Conservation (phyloP, 345 rosid genomes). For the Hibiscus mutabilis region DNA sequence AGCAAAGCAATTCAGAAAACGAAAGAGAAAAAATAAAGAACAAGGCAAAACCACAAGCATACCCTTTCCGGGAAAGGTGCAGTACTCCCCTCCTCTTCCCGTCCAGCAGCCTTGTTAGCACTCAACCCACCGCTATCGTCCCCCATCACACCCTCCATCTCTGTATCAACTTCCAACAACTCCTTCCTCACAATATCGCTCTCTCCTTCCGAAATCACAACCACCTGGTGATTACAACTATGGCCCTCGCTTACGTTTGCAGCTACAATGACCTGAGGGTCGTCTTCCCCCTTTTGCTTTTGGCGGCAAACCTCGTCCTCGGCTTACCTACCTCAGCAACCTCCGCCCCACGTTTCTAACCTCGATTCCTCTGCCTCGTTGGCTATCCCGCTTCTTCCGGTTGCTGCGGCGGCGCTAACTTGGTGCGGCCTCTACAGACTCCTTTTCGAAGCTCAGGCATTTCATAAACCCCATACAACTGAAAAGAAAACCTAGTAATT, state of each 20-base stretch:
- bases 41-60: not conserved
- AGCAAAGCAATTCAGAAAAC: not conserved
- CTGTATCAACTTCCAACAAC: slow-evolving; percentile 23
- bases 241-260: slow-evolving; percentile 10
- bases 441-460: slow-evolving; percentile 95
- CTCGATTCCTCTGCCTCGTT: slow-evolving; percentile 23
- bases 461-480: slow-evolving; percentile 71
- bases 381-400: slow-evolving; percentile 2
- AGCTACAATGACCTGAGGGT: slow-evolving; percentile 1
- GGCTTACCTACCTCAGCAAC: slow-evolving; percentile 39
- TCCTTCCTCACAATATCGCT: slow-evolving; percentile 25
- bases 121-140: slow-evolving; percentile 59
- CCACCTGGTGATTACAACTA: slow-evolving; percentile 9
- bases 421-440: slow-evolving; percentile 57
- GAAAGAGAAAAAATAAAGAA: not conserved
- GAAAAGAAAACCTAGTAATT: slow-evolving; percentile 27
- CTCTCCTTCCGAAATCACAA: slow-evolving; percentile 25
- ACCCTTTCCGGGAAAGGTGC: slow-evolving; percentile 91
- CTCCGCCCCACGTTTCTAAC: slow-evolving; percentile 32
- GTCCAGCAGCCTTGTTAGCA: slow-evolving; percentile 66
- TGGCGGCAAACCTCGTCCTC: slow-evolving; percentile 50
- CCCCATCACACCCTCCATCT: slow-evolving; percentile 41
- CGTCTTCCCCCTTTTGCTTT: slow-evolving; percentile 28
- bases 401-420: slow-evolving; percentile 19
- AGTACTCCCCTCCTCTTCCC: slow-evolving; percentile 84